phyloP scores from a whole-genome alignment of 306 rosid species.

The Cyamopsis tetragonoloba region DNA sequence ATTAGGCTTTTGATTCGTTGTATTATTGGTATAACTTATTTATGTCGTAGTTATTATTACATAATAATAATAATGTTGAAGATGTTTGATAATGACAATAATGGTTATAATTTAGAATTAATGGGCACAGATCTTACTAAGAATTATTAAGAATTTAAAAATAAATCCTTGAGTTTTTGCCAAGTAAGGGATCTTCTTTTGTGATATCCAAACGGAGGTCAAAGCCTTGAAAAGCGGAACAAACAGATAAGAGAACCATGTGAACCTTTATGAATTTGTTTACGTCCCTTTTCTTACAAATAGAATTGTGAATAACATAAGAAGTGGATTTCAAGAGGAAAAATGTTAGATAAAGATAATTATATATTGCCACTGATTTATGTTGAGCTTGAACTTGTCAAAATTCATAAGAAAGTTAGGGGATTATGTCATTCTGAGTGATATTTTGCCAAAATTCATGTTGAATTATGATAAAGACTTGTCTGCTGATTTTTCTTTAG shows the following conservation, averaged over 20 bases:
- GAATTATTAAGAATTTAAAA: slow-evolving; percentile 2
- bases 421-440: not conserved
- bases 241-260: slow-evolving; percentile 23
- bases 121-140: not conserved
- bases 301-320: not conserved
- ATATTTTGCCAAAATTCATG: not conserved
- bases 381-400: not conserved
- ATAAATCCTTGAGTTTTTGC: not conserved
- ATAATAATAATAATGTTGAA: not conserved
- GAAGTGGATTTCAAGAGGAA: not conserved
- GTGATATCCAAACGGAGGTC: slow-evolving; percentile 7
- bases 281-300: not conserved
- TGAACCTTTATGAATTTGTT: slow-evolving; percentile 6
- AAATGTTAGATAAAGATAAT: not conserved
- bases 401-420: not conserved
- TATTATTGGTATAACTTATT: not conserved
- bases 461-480: not conserved
- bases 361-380: not conserved
- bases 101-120: not conserved
- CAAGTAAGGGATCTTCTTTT: slow-evolving; percentile 25
- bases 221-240: slow-evolving; percentile 16
- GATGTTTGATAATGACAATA: not conserved
- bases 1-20: not conserved
- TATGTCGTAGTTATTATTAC: not conserved
- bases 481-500: too few relatives aligned